phyloP scores from a whole-genome alignment of 805 yeast species.

The Pichia manshurica region DNA sequence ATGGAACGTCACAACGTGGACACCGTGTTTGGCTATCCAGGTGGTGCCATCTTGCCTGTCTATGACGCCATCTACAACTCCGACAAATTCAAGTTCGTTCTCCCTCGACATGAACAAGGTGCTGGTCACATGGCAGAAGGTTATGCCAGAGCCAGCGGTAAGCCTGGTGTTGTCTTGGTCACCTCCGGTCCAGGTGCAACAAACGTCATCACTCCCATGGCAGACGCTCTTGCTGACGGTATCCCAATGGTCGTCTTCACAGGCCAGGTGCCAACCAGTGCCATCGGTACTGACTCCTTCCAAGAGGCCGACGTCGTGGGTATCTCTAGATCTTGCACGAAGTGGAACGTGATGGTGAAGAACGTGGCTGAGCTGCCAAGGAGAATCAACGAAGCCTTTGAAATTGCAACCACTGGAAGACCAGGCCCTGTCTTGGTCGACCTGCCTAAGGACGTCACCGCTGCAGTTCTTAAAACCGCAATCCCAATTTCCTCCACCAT shows the following conservation, averaged over 20 bases:
- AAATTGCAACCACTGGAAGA: slow-evolving; percentile 91
- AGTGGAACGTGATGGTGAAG: slow-evolving; percentile 99
- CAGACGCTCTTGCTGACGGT: slow-evolving; percentile 96
- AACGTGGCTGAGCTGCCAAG: slow-evolving; percentile 89
- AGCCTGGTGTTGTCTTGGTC: slow-evolving; percentile 95
- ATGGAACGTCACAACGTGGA: slow-evolving; percentile 95
- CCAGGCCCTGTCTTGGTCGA: slow-evolving; percentile 99
- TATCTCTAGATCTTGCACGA: slow-evolving; percentile 94
- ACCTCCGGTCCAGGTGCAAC: slow-evolving; percentile 99
- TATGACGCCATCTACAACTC: slow-evolving; percentile 95
- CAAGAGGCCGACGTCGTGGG: slow-evolving; percentile 99
- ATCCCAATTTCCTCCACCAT: slow-evolving; percentile 77
- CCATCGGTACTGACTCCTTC: slow-evolving; percentile 98
- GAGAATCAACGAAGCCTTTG: slow-evolving; percentile 96
- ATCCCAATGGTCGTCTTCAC: slow-evolving; percentile 94
- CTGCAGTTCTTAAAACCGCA: slow-evolving; percentile 77
- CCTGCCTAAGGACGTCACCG: slow-evolving; percentile 96
- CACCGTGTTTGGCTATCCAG: slow-evolving; percentile 95
- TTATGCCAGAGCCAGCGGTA: slow-evolving; percentile 90
- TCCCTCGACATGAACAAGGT: slow-evolving; percentile 98
- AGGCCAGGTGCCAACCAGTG: slow-evolving; percentile 93
- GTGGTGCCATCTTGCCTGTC: slow-evolving; percentile 98
- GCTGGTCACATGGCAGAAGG: slow-evolving; percentile 99
- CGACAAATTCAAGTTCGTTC: slow-evolving; percentile 77
- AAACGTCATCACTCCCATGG: slow-evolving; percentile 96